Base-by-base conservation (phyloP, 306 rosid genomes). In the Acacia confusa region DNA sequence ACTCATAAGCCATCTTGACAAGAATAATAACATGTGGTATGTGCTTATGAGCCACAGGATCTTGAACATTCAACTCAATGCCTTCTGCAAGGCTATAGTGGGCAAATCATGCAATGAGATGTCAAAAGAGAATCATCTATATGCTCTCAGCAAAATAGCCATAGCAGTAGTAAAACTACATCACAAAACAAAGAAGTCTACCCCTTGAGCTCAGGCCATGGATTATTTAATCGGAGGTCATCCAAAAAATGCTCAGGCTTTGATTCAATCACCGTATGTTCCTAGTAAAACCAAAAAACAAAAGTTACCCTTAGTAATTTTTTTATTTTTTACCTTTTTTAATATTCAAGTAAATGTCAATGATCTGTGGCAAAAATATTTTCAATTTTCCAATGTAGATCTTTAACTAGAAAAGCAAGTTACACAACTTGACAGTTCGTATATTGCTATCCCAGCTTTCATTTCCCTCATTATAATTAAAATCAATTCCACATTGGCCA, bases 171-270 rank as follows among this genome's bases (percentile, higher is more conserved):
- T 36, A 61, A 61, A 14, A 67, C 73, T 61, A 72, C 55, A 72
- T 30, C n/a, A 57, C n/a, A 73, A 47, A 78, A 79, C 55, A 34
- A 52, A 69, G 32, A 83, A 79, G 47, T 77, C 4, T 47, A 95
- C 99, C 96, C 89, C 88, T 78, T 86, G 70, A 95, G 96, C 90
- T 95, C 98, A 61, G 93, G 93, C 99, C 99, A 95, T 66, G 99
- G 98, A 84, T 92, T 95, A 89, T 95, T 92, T 81, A 95, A 88
- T 66, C 99, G 96, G 70, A 95, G 98, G 84, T 93, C 99, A 82
- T 95, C 98, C 83, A 95, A 84, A 85, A 93, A 95, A 91, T 95
- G 99, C 34, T 93, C 99, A 66, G 99, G 99, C 88, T 95, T 95
- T 70, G 99, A 91, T 86, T 95, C 99, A 68, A 95, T 83, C 74